Evolutionary conservation across 2,329 filamentous ascomycete genomes (phyloP), one percentile per base, ranked within the genome.

Genomic region (Colletotrichum sp.): DNA sequence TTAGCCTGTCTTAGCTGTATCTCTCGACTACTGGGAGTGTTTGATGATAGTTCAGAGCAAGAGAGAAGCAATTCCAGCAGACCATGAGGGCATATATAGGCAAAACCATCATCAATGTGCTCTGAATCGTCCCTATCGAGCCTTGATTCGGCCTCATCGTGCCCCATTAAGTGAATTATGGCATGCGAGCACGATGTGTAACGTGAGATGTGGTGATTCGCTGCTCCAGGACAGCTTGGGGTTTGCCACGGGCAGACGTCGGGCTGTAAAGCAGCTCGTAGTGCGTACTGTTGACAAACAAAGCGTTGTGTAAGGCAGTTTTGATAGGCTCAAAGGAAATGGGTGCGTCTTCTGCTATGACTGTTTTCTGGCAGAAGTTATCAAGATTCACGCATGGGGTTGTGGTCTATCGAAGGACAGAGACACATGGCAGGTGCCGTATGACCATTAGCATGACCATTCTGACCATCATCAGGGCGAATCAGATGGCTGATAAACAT

Each of bases 21-120:
- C n/a, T 21, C 6, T 52, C 3, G 44, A 21, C 0, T 21, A 52
- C 44, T 52, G 44, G 1, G n/a, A 0, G 0, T 18, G 6, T 52
- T 52, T 52, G 44, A 21, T 52, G 10, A 21, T 52, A 6, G 44
- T 52, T 52, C 6, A 21, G 3, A 1, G n/a, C 6, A 52, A 21
- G 44, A 52, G 44, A 52, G 44, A 21, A 5, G n/a, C n/a, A 21
- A 8, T 52, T 52, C 44, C n/a, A 4, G 10, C 44, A 52, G 44
- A 21, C 10, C 18, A 52, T 0, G 44, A 52, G 44, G n/a, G n/a
- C 44, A 21, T 52, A 52, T 52, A 52, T 52, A 52, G 2, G n/a
- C n/a, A 21, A 52, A 13, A 12, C 10, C 10, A 13, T 1, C 0
- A 1, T 52, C 10, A 21, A 52, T 1, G 0, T 52, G 44, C 44